These are phyloP conservation scores for Globisporangium alternatum DNA, from an alignment of 352 stramenopile genomes.

Conservation along the genomic window DNA sequence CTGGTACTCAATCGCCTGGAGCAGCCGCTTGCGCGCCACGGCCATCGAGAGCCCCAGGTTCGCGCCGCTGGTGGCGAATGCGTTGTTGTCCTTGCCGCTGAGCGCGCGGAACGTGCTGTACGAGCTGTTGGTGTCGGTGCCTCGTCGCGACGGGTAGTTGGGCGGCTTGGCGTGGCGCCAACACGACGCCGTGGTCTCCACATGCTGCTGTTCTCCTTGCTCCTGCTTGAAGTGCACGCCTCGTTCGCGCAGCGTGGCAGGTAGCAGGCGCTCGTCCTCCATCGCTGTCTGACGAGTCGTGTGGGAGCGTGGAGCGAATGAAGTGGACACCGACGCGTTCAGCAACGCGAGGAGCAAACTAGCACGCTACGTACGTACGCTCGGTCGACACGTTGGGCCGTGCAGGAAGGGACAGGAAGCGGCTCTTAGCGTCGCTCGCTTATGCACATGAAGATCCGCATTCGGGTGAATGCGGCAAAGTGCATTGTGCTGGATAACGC, in stretches of 20 bases:
- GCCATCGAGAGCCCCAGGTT: slow-evolving; percentile 51
- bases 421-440: neutral
- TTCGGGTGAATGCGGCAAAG: neutral
- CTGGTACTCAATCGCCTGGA: slow-evolving; percentile 67
- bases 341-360: neutral
- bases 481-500: neutral
- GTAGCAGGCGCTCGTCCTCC: slow-evolving; percentile 3
- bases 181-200: neutral
- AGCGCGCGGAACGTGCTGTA: slow-evolving; percentile 16
- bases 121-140: neutral
- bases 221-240: neutral
- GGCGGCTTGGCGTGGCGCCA: slow-evolving; percentile 13
- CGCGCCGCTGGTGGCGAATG: slow-evolving; percentile 4
- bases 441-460: slow-evolving; percentile 12
- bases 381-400: neutral
- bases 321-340: neutral
- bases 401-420: neutral
- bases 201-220: neutral
- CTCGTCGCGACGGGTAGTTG: slow-evolving; percentile 12
- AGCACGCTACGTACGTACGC: neutral
- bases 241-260: slow-evolving; percentile 9
- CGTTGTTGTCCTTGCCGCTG: slow-evolving; percentile 2
- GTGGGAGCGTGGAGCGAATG: neutral
- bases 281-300: neutral
- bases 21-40: slow-evolving; percentile 45